phyloP scores from a whole-genome alignment of 345 rosid species.

The Gossypium arboreum region DNA sequence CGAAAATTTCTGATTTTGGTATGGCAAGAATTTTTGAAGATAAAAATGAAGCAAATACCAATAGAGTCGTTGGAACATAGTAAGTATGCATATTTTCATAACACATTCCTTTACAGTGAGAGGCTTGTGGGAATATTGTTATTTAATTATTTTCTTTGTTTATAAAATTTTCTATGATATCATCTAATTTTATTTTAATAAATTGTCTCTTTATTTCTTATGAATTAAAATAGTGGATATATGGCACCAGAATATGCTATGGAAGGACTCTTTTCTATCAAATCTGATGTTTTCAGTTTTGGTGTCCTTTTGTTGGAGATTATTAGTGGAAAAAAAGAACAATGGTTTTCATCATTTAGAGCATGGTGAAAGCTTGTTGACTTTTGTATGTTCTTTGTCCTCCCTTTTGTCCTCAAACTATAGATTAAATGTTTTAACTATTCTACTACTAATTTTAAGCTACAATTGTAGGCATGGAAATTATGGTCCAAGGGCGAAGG shows the following conservation, averaged over 20 bases:
- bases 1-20: conserved; percentile 32
- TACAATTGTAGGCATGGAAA: conserved; percentile 47
- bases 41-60: conserved; percentile 28
- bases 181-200: too few relatives aligned
- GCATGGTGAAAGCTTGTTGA: conserved; percentile 21
- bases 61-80: conserved; percentile 25
- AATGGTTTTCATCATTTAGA: conserved; percentile 23
- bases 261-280: conserved; percentile 33
- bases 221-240: too few relatives aligned
- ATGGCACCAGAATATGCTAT: conserved; percentile 16
- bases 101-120: too few relatives aligned
- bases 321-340: conserved; percentile 32
- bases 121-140: too few relatives aligned
- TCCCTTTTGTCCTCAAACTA: background rate
- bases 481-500: conserved; percentile 47
- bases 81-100: background rate
- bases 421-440: background rate
- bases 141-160: too few relatives aligned
- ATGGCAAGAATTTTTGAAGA: conserved; percentile 30
- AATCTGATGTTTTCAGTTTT: conserved; percentile 43
- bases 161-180: too few relatives aligned
- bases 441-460: too few relatives aligned
- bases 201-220: too few relatives aligned
- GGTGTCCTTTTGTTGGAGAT: conserved; percentile 44
- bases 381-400: conserved; percentile 23